Conservation (phyloP, 495 filamentous ascomycete genomes). For the Margaritispora aquatica region DNA sequence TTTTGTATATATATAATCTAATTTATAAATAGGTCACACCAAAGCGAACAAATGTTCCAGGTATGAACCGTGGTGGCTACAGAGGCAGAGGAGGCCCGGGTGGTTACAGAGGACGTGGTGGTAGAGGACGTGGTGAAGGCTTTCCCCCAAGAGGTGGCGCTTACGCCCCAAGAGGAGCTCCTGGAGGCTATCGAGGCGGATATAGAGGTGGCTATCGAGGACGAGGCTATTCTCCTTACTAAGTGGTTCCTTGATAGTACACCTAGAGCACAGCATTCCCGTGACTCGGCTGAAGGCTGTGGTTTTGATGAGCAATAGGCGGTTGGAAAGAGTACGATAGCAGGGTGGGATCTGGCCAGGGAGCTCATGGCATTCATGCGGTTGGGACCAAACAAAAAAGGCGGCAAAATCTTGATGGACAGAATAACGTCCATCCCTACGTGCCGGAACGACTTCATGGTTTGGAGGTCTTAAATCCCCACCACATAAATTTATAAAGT, state of each 20-base stretch:
- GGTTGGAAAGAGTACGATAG: slow-evolving; percentile 20
- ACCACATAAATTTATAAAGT: slow-evolving; percentile 10
- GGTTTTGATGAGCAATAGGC: neutral
- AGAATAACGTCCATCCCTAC: slow-evolving; percentile 7
- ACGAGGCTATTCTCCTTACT: slow-evolving; percentile 79
- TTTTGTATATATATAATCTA: slow-evolving; percentile 11
- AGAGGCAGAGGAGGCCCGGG: slow-evolving; percentile 56
- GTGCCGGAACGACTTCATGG: slow-evolving; percentile 6
- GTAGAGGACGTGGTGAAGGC: slow-evolving; percentile 53
- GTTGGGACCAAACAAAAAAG: neutral
- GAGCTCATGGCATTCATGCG: neutral
- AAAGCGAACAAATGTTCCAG: slow-evolving; percentile 95
- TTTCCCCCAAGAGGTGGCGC: slow-evolving; percentile 54
- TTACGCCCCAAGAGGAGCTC: slow-evolving; percentile 48
- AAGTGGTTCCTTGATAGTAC: slow-evolving; percentile 12
- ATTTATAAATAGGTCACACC: slow-evolving; percentile 69
- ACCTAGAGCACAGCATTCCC: neutral
- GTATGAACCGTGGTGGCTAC: slow-evolving; percentile 74
- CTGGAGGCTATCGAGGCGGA: slow-evolving; percentile 71
- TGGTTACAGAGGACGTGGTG: slow-evolving; percentile 36
- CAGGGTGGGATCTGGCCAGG: neutral
- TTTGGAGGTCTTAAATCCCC: slow-evolving; percentile 4
- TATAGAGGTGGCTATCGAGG: slow-evolving; percentile 63
- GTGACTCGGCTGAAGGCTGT: neutral
- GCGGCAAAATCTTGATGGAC: neutral